Evolutionary conservation across 768 basidiomycete species (phyloP).

Genomic region (Amanita thiersii): DNA sequence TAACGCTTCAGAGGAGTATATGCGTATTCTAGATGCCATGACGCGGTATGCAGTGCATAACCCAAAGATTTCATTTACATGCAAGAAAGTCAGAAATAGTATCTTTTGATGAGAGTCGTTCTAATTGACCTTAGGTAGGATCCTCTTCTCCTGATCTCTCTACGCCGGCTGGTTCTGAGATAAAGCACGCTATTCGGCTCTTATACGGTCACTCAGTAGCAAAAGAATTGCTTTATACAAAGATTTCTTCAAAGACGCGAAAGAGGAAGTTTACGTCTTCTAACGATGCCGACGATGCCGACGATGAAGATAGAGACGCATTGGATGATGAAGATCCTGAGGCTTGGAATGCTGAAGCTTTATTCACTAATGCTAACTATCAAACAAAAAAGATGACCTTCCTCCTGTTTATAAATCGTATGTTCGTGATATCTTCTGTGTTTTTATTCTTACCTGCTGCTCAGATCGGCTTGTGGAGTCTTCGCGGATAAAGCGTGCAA

Average conservation of each 20-base stretch:
- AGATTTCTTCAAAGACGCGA: conserved; percentile 20
- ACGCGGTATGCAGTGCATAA: conserved; percentile 95
- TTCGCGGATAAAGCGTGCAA: conserved; percentile 71
- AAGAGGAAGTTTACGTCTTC: too few relatives aligned
- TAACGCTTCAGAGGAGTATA: conserved; percentile 84
- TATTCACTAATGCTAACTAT: conserved; percentile 83
- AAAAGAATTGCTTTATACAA: conserved; percentile 57
- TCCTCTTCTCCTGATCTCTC: conserved; percentile 72
- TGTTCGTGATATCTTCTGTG: conserved; percentile 17
- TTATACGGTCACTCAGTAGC: conserved; percentile 78
- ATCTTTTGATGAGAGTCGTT: not conserved
- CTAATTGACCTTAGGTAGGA: conserved; percentile 42
- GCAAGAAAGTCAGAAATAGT: conserved; percentile 68
- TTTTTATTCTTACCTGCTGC: not conserved
- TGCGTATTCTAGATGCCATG: conserved; percentile 83
- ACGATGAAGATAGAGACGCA: conserved; percentile 20
- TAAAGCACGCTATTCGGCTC: conserved; percentile 62
- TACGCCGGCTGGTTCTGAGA: conserved; percentile 63
- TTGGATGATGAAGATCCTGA: conserved; percentile 29
- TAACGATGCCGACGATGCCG: conserved; percentile 4
- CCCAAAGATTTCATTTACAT: conserved; percentile 76
- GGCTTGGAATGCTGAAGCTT: conserved; percentile 65
- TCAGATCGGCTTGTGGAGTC: conserved; percentile 94
- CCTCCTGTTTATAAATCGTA: conserved; percentile 93
- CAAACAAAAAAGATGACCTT: conserved; percentile 82